Evolutionary conservation across 768 basidiomycete genomes (phyloP).

Genomic region (Trametes coccinea): DNA sequence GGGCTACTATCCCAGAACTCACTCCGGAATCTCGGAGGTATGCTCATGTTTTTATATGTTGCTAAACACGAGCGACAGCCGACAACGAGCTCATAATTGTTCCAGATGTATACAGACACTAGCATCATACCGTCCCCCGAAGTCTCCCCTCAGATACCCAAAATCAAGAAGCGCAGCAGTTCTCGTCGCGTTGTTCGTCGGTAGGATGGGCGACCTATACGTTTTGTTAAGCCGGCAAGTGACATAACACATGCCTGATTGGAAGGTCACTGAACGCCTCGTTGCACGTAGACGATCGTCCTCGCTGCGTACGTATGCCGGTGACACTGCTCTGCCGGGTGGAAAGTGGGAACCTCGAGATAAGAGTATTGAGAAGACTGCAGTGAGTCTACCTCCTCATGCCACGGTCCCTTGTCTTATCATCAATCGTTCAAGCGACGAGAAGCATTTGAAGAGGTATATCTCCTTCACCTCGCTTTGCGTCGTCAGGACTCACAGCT

Average conservation of each 20-base stretch:
- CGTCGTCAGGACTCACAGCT: background rate
- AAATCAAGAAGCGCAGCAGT: slow-evolving; percentile 70
- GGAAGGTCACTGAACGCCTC: background rate
- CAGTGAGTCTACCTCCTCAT: slow-evolving; percentile 47
- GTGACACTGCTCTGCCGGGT: slow-evolving; percentile 87
- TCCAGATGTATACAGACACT: slow-evolving; percentile 60
- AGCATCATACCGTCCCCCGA: slow-evolving; percentile 47
- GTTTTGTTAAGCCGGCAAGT: slow-evolving; percentile 81
- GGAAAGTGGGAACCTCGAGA: slow-evolving; percentile 78
- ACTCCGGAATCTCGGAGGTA: slow-evolving; percentile 43
- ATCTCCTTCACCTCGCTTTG: background rate
- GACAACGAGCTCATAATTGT: background rate
- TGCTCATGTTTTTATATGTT: background rate
- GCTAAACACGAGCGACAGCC: background rate
- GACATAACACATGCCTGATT: background rate
- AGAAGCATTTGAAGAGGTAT: slow-evolving; percentile 89
- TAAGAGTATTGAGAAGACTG: slow-evolving; percentile 71
- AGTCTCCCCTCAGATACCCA: slow-evolving; percentile 44
- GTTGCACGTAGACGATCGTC: slow-evolving; percentile 60
- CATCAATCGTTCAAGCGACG: slow-evolving; percentile 52
- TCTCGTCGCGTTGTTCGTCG: slow-evolving; percentile 82
- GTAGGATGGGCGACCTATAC: slow-evolving; percentile 79
- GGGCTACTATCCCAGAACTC: slow-evolving; percentile 47
- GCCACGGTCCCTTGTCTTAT: no score
- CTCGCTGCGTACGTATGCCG: slow-evolving; percentile 73